phyloP scores from a whole-genome alignment of 2,329 filamentous ascomycete genomes.

The Ilyonectria mors-panacis region DNA sequence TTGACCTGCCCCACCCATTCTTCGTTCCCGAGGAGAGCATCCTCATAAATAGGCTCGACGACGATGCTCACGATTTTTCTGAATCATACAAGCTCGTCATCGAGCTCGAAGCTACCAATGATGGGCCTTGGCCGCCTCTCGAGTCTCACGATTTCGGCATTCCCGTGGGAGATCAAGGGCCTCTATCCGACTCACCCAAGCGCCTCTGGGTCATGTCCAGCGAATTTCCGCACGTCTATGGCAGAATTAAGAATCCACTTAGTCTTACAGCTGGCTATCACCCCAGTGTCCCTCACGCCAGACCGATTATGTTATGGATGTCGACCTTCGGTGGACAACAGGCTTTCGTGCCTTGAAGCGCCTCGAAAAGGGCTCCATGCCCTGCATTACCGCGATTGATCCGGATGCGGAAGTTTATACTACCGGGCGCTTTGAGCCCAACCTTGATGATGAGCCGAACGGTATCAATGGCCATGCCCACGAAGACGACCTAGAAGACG shows the following conservation, averaged over 20 bases:
- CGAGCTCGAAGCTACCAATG: constrained; percentile 67
- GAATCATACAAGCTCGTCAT: constrained; percentile 66
- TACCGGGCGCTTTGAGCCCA: constrained; percentile 43
- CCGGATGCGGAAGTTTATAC: constrained; percentile 49
- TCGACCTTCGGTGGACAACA: constrained; percentile 64
- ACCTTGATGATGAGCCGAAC: constrained; percentile 36
- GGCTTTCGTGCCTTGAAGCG: constrained; percentile 54
- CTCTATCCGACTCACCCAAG: constrained; percentile 39
- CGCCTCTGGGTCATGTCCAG: constrained; percentile 59
- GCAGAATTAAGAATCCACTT: constrained; percentile 56
- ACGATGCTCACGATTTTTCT: constrained; percentile 63
- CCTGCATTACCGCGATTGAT: constrained; percentile 61
- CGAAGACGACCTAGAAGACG: constrained; percentile 61
- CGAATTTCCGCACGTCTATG: constrained; percentile 59
- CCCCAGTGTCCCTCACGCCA: constrained; percentile 40
- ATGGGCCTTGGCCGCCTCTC: constrained; percentile 67
- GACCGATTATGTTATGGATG: constrained; percentile 65
- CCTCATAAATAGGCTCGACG: constrained; percentile 63
- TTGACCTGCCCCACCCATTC: constrained; percentile 66
- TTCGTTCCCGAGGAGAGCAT: constrained; percentile 67
- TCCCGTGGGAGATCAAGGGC: constrained; percentile 34
- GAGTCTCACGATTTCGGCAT: constrained; percentile 55
- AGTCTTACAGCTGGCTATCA: constrained; percentile 47
- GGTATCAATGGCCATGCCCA: constrained; percentile 37
- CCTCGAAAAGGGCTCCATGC: constrained; percentile 60